Conservation (phyloP, 495 filamentous ascomycete species). For the Xylaria scruposa region DNA sequence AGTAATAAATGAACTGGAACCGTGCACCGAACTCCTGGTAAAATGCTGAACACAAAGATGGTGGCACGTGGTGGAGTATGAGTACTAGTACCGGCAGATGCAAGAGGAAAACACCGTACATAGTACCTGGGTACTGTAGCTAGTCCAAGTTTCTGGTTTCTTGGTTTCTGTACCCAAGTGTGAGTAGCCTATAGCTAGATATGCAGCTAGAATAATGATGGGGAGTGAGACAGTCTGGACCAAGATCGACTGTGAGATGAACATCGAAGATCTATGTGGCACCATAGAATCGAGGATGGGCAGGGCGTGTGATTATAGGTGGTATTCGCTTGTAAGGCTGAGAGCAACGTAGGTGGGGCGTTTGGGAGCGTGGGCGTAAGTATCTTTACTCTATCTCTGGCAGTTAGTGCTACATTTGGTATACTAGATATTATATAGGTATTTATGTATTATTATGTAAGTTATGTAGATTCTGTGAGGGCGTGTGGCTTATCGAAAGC, state of each 20-base stretch:
- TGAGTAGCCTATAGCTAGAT: background rate
- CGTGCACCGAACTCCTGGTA: background rate
- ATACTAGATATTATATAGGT: too few species aligned
- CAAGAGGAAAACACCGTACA: slow-evolving; percentile 14
- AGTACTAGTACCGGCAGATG: slow-evolving; percentile 16
- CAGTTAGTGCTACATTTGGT: background rate
- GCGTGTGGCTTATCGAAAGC: background rate
- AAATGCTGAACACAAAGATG: background rate
- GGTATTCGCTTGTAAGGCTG: slow-evolving; percentile 22
- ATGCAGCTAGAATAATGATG: background rate
- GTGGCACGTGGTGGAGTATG: slow-evolving; percentile 17
- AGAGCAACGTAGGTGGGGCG: background rate
- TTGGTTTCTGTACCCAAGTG: background rate
- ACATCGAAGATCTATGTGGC: slow-evolving; percentile 3
- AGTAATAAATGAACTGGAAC: too few species aligned
- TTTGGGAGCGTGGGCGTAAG: background rate
- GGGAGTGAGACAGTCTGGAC: background rate
- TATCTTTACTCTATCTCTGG: background rate
- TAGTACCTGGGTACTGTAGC: slow-evolving; percentile 3
- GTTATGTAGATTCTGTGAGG: background rate
- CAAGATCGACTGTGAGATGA: slow-evolving; percentile 8
- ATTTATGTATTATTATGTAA: too few species aligned
- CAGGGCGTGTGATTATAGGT: slow-evolving; percentile 14
- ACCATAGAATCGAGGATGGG: background rate
- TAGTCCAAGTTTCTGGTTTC: background rate